Conservation (phyloP, 768 basidiomycete species). For the Pholiota microspora region DNA sequence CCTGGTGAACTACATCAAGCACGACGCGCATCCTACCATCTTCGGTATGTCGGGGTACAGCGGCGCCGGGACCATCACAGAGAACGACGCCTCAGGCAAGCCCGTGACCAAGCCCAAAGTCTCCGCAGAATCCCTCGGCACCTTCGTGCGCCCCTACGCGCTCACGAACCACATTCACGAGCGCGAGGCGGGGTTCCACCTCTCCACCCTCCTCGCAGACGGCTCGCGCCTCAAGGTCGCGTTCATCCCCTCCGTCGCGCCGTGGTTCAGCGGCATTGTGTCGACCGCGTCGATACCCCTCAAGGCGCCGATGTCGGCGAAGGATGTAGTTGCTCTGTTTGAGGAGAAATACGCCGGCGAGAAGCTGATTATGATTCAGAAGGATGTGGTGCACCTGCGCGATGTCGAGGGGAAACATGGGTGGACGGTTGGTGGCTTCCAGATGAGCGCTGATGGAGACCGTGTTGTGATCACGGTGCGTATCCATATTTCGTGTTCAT, state of each 20-base stretch:
- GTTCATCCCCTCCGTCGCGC: conserved; percentile 84
- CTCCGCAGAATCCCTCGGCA: conserved; percentile 66
- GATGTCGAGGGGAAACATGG: conserved; percentile 85
- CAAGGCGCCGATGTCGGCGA: conserved; percentile 60
- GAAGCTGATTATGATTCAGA: conserved; percentile 64
- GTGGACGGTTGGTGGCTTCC: conserved; percentile 90
- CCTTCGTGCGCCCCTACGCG: conserved; percentile 81
- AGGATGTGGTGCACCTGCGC: conserved; percentile 67
- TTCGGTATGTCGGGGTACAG: conserved; percentile 95
- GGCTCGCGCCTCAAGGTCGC: conserved; percentile 53
- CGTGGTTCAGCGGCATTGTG: conserved; percentile 97
- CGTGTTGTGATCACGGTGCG: conserved; percentile 91
- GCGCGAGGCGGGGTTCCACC: conserved; percentile 87
- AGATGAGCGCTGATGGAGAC: conserved; percentile 86
- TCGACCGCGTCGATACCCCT: conserved; percentile 85
- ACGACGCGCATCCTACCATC: conserved; percentile 69
- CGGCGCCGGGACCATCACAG: conserved; percentile 86
- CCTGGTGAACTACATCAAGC: conserved; percentile 68
- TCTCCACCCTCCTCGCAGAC: conserved; percentile 55
- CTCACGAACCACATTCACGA: conserved; percentile 99
- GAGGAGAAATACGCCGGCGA: conserved; percentile 76
- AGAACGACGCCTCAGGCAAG: conserved; percentile 63
- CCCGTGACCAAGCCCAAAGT: conserved; percentile 83
- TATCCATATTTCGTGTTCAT: conserved; percentile 18
- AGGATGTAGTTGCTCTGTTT: conserved; percentile 71